These are phyloP conservation scores for Aureobasidium sp. DNA, from an alignment of 2,329 filamentous ascomycete species.

Conservation along the genomic window DNA sequence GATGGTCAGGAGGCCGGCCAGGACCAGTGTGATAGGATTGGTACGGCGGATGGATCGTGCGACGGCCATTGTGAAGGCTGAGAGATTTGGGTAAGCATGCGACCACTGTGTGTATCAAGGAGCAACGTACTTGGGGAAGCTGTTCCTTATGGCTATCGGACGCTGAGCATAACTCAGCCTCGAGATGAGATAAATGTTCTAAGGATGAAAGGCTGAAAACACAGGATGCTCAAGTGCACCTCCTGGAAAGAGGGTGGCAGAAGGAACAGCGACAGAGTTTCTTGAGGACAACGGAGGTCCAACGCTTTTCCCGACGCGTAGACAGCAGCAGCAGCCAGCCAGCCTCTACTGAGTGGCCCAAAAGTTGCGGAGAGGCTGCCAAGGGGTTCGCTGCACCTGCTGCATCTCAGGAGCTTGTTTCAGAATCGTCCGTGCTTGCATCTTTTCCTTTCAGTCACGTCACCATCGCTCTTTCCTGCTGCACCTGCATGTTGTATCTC, in stretches of 20 bases:
- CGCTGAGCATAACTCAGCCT: slow-evolving; percentile 1
- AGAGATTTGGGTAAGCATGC: not conserved
- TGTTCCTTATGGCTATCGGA: slow-evolving; percentile 1
- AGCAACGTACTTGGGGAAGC: not conserved
- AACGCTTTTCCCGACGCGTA: slow-evolving; percentile 9
- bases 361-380: not conserved
- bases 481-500: too few species aligned
- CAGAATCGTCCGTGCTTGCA: not conserved
- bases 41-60: slow-evolving; percentile 66
- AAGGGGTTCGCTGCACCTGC: not conserved
- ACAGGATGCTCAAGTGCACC: not conserved
- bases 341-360: not conserved
- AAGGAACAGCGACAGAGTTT: not conserved
- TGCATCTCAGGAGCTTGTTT: slow-evolving; percentile 1
- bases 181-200: not conserved
- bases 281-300: slow-evolving; percentile 5
- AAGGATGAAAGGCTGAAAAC: not conserved
- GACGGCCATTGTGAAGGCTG: slow-evolving; percentile 39
- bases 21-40: slow-evolving; percentile 64
- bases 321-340: not conserved
- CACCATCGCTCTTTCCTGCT: slow-evolving; percentile 2
- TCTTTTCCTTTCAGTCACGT: not conserved
- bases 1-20: slow-evolving; percentile 64
- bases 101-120: not conserved
- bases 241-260: not conserved